These are phyloP conservation scores for Alternaria incomplexa DNA, from an alignment of 2,329 filamentous ascomycete genomes.

Conservation along the genomic window DNA sequence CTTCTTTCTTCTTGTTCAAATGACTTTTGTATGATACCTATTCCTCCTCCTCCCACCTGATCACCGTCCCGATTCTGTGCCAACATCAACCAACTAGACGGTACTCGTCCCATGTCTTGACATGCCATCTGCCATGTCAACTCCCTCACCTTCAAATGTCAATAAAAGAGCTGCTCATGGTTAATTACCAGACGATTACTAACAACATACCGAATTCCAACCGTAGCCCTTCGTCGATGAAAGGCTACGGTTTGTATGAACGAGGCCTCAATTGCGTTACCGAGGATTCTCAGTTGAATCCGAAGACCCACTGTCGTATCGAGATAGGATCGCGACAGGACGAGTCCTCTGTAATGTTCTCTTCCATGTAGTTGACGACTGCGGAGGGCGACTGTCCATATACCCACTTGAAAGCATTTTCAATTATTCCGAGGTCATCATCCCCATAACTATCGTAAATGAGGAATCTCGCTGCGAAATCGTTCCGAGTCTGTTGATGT, in stretches of 20 bases:
- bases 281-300: not conserved
- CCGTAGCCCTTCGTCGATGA: not conserved
- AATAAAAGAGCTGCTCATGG: not conserved
- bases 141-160: not conserved
- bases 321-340: not conserved
- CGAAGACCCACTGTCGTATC: conserved; percentile 2
- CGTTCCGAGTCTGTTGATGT: not conserved
- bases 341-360: not conserved
- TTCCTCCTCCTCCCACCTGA: not conserved
- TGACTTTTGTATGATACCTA: not conserved
- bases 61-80: not conserved
- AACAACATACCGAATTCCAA: not conserved
- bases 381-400: not conserved
- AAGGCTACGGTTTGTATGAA: not conserved
- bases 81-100: too few relatives aligned
- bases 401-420: conserved; percentile 1
- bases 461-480: not conserved
- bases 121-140: not conserved
- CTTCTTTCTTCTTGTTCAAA: not conserved
- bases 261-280: not conserved
- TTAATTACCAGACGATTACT: not conserved
- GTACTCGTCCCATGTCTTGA: not conserved
- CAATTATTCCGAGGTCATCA: not conserved
- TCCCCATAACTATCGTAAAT: not conserved
- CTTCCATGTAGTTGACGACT: not conserved